Evolutionary conservation across 805 yeast species (phyloP).

Genomic region (Starmerella apicola): DNA sequence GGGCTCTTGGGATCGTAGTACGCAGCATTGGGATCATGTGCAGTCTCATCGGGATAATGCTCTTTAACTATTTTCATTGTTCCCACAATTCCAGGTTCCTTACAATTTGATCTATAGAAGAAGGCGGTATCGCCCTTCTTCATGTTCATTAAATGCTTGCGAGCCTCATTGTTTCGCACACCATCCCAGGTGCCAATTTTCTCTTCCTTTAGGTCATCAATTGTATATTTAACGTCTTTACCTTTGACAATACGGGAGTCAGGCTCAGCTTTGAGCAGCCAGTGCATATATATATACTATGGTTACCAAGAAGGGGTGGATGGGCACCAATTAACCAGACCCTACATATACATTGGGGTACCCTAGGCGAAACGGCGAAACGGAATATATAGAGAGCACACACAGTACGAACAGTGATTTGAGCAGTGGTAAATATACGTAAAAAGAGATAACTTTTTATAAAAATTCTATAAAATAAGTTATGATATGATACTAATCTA

Average conservation of each 20-base stretch:
- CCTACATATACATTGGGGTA: not conserved
- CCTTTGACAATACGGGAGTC: slow-evolving; percentile 38
- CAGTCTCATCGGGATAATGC: slow-evolving; percentile 27
- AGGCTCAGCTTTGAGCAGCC: slow-evolving; percentile 51
- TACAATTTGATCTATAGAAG: slow-evolving; percentile 46
- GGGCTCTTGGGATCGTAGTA: slow-evolving; percentile 39
- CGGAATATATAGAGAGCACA: no score
- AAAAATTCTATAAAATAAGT: not conserved
- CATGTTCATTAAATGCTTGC: slow-evolving; percentile 41
- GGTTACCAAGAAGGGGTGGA: no score
- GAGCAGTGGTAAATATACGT: no score
- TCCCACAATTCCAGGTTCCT: slow-evolving; percentile 45
- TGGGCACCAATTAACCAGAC: not conserved
- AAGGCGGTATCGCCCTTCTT: slow-evolving; percentile 35
- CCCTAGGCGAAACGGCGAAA: no score
- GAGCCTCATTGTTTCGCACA: slow-evolving; percentile 46
- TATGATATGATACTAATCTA: no score
- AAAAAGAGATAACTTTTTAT: no score
- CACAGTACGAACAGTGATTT: no score
- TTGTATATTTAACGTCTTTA: slow-evolving; percentile 38
- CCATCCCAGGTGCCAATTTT: slow-evolving; percentile 45
- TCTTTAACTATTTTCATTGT: slow-evolving; percentile 25
- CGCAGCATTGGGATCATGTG: slow-evolving; percentile 33
- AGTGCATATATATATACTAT: slow-evolving; percentile 24
- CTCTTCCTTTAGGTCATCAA: slow-evolving; percentile 32